These are phyloP conservation scores for Sporothrix protearum DNA, from an alignment of 2,329 filamentous ascomycete genomes.

Conservation along the genomic window DNA sequence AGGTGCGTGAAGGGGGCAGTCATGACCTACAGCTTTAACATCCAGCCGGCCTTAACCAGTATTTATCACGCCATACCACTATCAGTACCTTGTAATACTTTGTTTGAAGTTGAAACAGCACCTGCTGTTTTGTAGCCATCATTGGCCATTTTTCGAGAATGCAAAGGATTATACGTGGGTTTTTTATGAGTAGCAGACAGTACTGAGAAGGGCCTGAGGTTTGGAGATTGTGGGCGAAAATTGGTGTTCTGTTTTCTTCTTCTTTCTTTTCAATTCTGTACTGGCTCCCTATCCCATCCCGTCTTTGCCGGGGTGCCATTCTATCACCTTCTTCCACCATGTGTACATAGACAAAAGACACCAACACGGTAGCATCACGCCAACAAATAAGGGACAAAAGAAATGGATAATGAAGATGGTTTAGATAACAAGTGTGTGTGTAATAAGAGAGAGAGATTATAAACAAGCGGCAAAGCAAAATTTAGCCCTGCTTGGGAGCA, in stretches of 20 bases:
- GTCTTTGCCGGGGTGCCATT: not conserved
- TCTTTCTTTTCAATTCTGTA: not conserved
- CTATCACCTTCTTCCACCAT: not conserved
- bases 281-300: not conserved
- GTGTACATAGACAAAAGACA: constrained; percentile 1
- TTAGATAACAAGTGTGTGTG: not conserved
- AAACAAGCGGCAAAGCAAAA: constrained; percentile 10
- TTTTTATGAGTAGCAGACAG: not conserved
- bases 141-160: not conserved
- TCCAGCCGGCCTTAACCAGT: not conserved
- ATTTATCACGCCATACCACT: not conserved
- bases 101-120: not conserved
- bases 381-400: constrained; percentile 5
- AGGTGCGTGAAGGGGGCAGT: constrained; percentile 24
- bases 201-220: not conserved
- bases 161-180: not conserved
- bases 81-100: not conserved
- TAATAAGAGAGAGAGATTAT: not conserved
- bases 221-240: not conserved
- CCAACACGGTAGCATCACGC: constrained; percentile 15
- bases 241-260: not conserved
- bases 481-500: constrained; percentile 48
- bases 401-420: not conserved
- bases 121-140: not conserved
- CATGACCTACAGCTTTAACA: not conserved